phyloP scores from a whole-genome alignment of 179 eudicot species.

The Beta lomatogona region DNA sequence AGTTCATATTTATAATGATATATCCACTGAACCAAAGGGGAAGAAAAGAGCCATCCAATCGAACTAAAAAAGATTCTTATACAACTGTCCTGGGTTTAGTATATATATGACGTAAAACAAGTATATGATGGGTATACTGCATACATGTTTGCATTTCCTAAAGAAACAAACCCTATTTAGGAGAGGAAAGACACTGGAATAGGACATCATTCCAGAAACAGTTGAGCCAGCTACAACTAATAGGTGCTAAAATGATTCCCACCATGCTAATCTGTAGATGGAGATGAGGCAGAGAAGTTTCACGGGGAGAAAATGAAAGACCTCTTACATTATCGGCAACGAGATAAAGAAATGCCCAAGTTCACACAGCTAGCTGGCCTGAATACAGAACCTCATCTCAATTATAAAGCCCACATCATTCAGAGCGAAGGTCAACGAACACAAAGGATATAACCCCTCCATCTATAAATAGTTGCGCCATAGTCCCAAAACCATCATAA shows the following conservation, averaged over 20 bases:
- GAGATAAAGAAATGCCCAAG: background rate
- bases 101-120: background rate
- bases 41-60: background rate
- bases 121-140: background rate
- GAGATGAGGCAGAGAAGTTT: background rate
- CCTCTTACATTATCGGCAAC: background rate
- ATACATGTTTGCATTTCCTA: conserved; percentile 11
- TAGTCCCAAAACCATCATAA: background rate
- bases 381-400: background rate
- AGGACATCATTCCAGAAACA: background rate
- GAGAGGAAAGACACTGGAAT: background rate
- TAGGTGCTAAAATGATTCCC: background rate
- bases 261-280: background rate
- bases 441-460: background rate
- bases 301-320: background rate
- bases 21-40: background rate
- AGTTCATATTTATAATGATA: background rate
- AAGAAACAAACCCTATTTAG: background rate
- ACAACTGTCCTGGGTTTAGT: background rate
- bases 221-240: background rate
- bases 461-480: background rate
- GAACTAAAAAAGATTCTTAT: background rate
- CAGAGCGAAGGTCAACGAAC: background rate
- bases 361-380: too few relatives aligned
- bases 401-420: background rate